Evolutionary conservation across 2,329 filamentous ascomycete species (phyloP).

Genomic region (Diplodia seriata): DNA sequence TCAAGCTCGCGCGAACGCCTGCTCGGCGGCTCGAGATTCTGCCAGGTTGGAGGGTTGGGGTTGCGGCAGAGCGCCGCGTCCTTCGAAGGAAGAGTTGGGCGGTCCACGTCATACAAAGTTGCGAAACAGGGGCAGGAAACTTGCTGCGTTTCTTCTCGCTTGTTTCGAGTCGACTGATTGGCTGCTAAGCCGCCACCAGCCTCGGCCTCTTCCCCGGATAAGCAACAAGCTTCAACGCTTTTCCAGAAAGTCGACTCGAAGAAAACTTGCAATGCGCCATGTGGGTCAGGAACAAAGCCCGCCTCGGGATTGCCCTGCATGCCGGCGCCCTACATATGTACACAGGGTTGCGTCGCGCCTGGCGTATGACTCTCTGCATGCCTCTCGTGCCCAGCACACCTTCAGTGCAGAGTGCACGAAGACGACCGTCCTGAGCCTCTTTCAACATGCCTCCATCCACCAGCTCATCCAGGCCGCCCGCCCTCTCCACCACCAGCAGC

Average conservation of each 20-base stretch:
- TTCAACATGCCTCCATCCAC: background rate
- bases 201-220: conserved; percentile 1
- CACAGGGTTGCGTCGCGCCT: conserved; percentile 15
- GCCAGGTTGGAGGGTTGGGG: background rate
- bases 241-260: background rate
- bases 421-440: too few relatives aligned
- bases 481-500: conserved; percentile 4
- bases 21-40: background rate
- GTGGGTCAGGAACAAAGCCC: background rate
- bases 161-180: background rate
- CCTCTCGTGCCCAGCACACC: background rate
- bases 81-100: background rate
- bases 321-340: background rate
- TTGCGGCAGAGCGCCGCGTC: background rate
- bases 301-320: conserved; percentile 2
- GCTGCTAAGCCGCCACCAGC: conserved; percentile 2
- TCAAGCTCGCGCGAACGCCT: too few relatives aligned
- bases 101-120: conserved; percentile 13
- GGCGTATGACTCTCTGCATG: background rate
- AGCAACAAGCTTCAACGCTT: conserved; percentile 13
- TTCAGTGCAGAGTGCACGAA: background rate
- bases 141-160: conserved; percentile 26
- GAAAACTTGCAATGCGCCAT: conserved; percentile 2
- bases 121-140: conserved; percentile 5
- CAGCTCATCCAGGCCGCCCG: background rate